Evolutionary conservation across 2,329 filamentous ascomycete species (phyloP), one percentile per base, ranked within the genome.

Genomic region (Cladophialophora exuberans): DNA sequence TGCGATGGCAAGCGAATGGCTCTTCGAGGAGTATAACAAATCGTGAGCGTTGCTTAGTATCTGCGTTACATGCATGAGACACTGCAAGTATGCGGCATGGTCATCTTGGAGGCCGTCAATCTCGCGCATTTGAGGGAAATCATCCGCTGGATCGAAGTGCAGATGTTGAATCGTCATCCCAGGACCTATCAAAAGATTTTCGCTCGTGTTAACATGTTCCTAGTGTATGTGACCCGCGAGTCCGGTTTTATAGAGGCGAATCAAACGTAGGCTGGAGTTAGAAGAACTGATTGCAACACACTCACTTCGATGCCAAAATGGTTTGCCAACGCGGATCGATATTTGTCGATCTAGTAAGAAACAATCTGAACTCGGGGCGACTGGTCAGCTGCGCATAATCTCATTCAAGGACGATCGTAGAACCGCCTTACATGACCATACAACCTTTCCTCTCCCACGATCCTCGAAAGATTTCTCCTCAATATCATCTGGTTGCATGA

Each of bases 231-330:
- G 22, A 42, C 38, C 35, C 13, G 15, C 15, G 15, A 13, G 7
- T 31, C 13, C 13, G 6, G 28, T 6, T 13, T 31, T 13, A 31
- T 31, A 13, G 7, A 31, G 28, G 28, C 6, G 7, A 6, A 31
- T 7, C 28, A 13, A 13, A 31, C 28, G 28, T 31, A 13, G 6
- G 6, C 28, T 13, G 28, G 28, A 31, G 28, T 31, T 20, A 13
- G 38, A 20, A 10, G 7, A 25, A n/a, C 25, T 7, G 25, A 22
- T 13, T 1, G 22, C 4, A 18, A 23, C 28, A 17, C 33, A 48
- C 51, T 47, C 23, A 54, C 51, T 55, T 50, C 52, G 52, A 44
- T 50, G 52, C 52, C 52, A 55, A 18, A 55, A 55, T 28, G 52
- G 35, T 45, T 55, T 55, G 7, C 52, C 52, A 30, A 55, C 52